Percentiles rank a stretch among this genome's conserved stretches.
Conservation (phyloP, 1,284 basidiomycete genomes). For the Ganoderma boninense region DNA sequence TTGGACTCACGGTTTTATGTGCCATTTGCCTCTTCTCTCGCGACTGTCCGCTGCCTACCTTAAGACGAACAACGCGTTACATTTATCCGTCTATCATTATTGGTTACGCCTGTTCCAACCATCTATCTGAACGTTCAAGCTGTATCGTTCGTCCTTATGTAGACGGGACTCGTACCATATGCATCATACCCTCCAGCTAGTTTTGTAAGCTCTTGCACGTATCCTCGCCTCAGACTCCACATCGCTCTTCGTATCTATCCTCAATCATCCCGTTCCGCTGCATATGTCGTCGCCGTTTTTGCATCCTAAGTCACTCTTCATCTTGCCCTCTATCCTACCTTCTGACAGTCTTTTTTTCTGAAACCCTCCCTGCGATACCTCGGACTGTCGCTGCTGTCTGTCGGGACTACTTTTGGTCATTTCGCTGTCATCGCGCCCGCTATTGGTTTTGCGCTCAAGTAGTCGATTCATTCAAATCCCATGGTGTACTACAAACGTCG, state of each 20-base stretch:
- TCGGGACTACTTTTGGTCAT: slow-evolving; percentile 9
- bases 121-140: slow-evolving; percentile 11
- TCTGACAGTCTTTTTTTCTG: not conserved
- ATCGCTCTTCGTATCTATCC: not conserved
- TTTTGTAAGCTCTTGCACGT: not conserved
- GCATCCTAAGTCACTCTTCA: not conserved
- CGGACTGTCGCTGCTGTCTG: not conserved
- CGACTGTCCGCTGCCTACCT: not conserved
- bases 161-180: slow-evolving; percentile 27
- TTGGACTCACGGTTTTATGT: not conserved
- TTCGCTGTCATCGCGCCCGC: slow-evolving; percentile 17
- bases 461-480: not conserved
- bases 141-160: slow-evolving; percentile 13
- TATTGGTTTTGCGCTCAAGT: slow-evolving; percentile 5
- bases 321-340: not conserved
- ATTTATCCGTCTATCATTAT: slow-evolving; percentile 31
- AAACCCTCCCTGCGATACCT: not conserved
- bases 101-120: slow-evolving; percentile 26
- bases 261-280: not conserved
- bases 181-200: slow-evolving; percentile 1
- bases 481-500: slow-evolving; percentile 6
- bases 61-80: slow-evolving; percentile 9
- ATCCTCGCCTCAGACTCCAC: not conserved
- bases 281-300: not conserved
- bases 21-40: not conserved